These are phyloP conservation scores for Coemansia sp. DNA, from an alignment of 192 early-diverging fungal species.

Conservation along the genomic window DNA sequence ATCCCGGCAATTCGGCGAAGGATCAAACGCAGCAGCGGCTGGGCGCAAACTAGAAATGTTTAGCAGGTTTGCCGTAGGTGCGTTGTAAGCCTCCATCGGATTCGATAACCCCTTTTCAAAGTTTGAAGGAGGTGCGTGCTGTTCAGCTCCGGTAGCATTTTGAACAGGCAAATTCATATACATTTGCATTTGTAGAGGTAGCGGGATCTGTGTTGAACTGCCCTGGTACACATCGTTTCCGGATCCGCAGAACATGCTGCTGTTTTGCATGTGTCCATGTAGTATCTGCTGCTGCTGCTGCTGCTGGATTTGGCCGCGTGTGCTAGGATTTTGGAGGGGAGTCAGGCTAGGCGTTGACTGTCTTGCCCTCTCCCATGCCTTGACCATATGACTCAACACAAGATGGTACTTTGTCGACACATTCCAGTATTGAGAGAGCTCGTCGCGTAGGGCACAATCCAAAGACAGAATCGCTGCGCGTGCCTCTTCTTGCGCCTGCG, in stretches of 20 bases:
- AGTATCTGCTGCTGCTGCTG: conserved; percentile 4
- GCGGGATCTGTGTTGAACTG: conserved; percentile 17
- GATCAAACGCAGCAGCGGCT: neutral
- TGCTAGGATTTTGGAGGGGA: conserved; percentile 13
- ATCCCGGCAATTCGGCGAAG: neutral
- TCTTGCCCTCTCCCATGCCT: conserved; percentile 56
- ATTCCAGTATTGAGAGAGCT: conserved; percentile 55
- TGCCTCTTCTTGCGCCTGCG: conserved; percentile 55
- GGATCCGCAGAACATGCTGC: conserved; percentile 14
- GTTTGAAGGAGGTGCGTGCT: neutral
- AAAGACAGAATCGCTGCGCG: conserved; percentile 49
- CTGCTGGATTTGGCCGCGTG: neutral
- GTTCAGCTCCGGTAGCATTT: neutral
- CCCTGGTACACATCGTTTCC: conserved; percentile 29
- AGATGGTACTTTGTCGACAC: conserved; percentile 56
- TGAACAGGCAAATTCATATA: conserved; percentile 37
- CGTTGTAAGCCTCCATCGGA: conserved; percentile 36
- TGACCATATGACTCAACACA: conserved; percentile 53
- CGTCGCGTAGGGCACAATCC: conserved; percentile 45
- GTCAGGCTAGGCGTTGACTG: conserved; percentile 42
- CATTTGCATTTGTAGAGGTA: conserved; percentile 53
- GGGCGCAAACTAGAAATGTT: neutral
- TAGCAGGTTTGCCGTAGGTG: neutral
- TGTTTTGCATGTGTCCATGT: conserved; percentile 12
- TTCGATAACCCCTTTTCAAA: conserved; percentile 19